phyloP scores from a whole-genome alignment of 2,329 filamentous ascomycete species.

The Leptosphaerulina australis region DNA sequence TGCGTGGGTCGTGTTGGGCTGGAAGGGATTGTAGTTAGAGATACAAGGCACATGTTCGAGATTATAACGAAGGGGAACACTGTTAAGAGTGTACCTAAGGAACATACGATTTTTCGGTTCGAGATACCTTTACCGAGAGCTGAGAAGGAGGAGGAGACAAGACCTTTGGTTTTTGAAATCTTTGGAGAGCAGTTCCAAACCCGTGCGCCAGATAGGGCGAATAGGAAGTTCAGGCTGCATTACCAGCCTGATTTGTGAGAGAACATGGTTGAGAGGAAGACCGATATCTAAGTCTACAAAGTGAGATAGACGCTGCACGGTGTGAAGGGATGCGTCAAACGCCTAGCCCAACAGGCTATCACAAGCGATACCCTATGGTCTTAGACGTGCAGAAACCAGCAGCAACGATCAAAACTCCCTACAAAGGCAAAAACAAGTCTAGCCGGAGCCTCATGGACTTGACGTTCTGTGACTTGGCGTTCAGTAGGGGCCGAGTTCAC shows the following conservation, averaged over 20 bases:
- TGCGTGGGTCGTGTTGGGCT: conserved; percentile 84
- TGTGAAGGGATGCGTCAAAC: too few relatives aligned
- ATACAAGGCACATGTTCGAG: conserved; percentile 85
- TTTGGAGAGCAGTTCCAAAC: conserved; percentile 86
- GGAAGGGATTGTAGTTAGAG: conserved; percentile 84
- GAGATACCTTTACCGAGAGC: conserved; percentile 61
- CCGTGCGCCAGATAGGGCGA: conserved; percentile 81
- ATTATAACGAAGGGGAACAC: conserved; percentile 74
- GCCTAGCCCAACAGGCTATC: too few relatives aligned
- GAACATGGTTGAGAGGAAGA: too few relatives aligned
- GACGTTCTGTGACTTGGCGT: too few relatives aligned
- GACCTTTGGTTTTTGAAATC: conserved; percentile 77
- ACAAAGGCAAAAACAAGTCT: too few relatives aligned
- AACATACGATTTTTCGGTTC: conserved; percentile 84
- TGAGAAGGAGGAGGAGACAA: conserved; percentile 34
- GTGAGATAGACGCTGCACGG: too few relatives aligned
- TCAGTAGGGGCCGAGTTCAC: too few relatives aligned
- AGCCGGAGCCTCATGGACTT: too few relatives aligned
- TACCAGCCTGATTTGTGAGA: conserved; percentile 76
- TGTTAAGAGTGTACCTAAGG: conserved; percentile 84
- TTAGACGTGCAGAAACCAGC: too few relatives aligned
- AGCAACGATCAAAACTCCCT: too few relatives aligned
- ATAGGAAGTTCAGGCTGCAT: conserved; percentile 88
- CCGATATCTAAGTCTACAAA: too few relatives aligned
- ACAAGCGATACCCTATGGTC: too few relatives aligned